These are phyloP conservation scores for Coemansia javaensis DNA, from an alignment of 192 early-diverging fungal species.

Conservation along the genomic window DNA sequence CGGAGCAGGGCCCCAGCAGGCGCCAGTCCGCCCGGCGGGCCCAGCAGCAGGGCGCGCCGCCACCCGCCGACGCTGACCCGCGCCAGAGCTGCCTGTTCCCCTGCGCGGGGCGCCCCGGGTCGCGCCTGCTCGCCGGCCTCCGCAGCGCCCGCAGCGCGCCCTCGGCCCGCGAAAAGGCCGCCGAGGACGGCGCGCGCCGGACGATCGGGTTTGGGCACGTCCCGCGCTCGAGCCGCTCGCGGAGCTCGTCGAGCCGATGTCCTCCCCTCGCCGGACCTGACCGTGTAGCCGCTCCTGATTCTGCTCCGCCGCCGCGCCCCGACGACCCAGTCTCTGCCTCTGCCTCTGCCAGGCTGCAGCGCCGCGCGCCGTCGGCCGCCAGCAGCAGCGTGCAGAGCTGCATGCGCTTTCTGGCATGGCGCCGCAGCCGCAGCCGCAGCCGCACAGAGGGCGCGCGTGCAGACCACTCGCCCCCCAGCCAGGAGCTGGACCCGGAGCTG, in stretches of 20 bases:
- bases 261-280: too few relatives aligned
- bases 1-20: neutral
- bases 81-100: neutral
- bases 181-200: neutral
- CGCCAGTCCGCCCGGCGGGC: constrained; percentile 1
- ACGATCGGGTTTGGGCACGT: too few relatives aligned
- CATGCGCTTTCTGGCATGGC: too few relatives aligned
- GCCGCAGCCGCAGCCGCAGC: neutral
- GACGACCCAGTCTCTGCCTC: too few relatives aligned
- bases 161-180: neutral
- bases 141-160: neutral
- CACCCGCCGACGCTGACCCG: neutral
- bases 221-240: too few relatives aligned
- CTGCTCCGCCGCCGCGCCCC: too few relatives aligned
- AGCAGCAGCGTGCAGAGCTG: too few relatives aligned
- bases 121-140: neutral
- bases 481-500: too few relatives aligned
- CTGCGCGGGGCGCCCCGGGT: neutral
- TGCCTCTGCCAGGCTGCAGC: too few relatives aligned
- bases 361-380: too few relatives aligned
- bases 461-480: constrained; percentile 3
- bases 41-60: constrained; percentile 1
- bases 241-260: too few relatives aligned
- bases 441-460: neutral
- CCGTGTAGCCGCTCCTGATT: too few relatives aligned